Evolutionary conservation across 2,329 filamentous ascomycete genomes (phyloP).

Genomic region (Cladosporium velox): DNA sequence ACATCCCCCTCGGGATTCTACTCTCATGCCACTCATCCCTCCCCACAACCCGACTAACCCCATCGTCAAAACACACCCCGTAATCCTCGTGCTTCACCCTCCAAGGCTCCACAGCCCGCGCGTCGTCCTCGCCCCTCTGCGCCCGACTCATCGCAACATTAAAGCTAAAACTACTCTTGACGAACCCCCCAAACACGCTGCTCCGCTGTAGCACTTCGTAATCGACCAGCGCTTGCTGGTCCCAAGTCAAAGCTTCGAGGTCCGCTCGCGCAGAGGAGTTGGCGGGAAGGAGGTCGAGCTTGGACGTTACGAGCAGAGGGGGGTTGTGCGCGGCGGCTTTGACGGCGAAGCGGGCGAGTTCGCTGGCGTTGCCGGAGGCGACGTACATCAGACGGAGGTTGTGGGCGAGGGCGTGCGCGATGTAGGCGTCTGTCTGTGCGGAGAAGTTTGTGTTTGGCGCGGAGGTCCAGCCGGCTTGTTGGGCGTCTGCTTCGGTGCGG

Average conservation of each 20-base stretch:
- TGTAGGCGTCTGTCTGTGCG: conserved; percentile 42
- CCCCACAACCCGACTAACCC: conserved; percentile 32
- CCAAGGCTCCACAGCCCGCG: conserved; percentile 31
- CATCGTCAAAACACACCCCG: conserved; percentile 34
- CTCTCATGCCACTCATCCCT: conserved; percentile 31
- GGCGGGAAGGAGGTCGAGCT: conserved; percentile 46
- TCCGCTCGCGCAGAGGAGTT: conserved; percentile 35
- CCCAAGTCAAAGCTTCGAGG: conserved; percentile 47
- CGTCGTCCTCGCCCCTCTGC: conserved; percentile 34
- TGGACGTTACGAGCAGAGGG: conserved; percentile 45
- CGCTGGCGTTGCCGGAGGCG: conserved; percentile 44
- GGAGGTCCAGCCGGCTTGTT: conserved; percentile 35
- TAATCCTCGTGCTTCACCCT: conserved; percentile 29
- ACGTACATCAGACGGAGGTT: conserved; percentile 45
- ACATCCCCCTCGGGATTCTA: conserved; percentile 34
- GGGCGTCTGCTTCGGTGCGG: conserved; percentile 41
- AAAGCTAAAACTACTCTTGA: conserved; percentile 51
- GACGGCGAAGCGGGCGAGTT: conserved; percentile 41
- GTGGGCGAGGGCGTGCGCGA: conserved; percentile 37
- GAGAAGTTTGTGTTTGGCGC: conserved; percentile 36
- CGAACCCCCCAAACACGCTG: conserved; percentile 48
- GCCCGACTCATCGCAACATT: conserved; percentile 49
- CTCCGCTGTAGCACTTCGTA: conserved; percentile 53
- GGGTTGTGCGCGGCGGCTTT: conserved; percentile 40
- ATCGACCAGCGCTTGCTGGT: conserved; percentile 55